phyloP scores from a whole-genome alignment of 305 asterid genomes.

The Solanum hybrid region DNA sequence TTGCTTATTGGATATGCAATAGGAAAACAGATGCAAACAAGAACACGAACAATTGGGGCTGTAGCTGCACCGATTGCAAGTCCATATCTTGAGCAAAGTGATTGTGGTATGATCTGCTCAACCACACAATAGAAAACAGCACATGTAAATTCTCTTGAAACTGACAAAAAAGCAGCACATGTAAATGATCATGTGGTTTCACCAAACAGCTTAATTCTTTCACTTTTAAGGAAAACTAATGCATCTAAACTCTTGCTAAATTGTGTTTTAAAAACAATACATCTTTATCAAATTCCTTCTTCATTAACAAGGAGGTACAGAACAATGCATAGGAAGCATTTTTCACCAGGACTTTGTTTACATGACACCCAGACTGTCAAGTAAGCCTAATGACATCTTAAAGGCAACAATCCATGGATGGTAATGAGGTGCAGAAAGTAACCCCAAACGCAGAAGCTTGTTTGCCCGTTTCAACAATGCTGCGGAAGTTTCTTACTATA shows the following conservation, averaged over 20 bases:
- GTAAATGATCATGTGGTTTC: background rate
- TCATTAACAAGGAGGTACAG: background rate
- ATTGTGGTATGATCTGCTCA: slow-evolving; percentile 61
- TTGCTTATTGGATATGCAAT: slow-evolving; percentile 72
- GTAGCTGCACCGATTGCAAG: slow-evolving; percentile 60
- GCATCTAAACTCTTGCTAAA: background rate
- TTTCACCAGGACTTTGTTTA: background rate
- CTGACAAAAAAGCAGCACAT: background rate
- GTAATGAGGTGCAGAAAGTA: background rate
- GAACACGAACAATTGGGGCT: slow-evolving; percentile 52
- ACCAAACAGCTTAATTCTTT: background rate
- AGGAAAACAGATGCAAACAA: slow-evolving; percentile 62
- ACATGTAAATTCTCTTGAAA: background rate
- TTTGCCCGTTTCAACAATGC: background rate
- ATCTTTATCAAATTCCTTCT: background rate
- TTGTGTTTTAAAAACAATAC: background rate
- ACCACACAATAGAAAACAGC: background rate
- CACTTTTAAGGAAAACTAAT: background rate
- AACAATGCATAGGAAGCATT: background rate
- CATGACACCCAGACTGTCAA: background rate
- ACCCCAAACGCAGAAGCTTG: background rate
- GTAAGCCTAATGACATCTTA: background rate
- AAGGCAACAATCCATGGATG: background rate
- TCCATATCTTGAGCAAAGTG: slow-evolving; percentile 65
- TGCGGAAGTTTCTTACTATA: background rate